Evolutionary conservation across 2,329 filamentous ascomycete genomes (phyloP), one percentile per base, ranked within the genome.

Genomic region (Ophiostoma montium): DNA sequence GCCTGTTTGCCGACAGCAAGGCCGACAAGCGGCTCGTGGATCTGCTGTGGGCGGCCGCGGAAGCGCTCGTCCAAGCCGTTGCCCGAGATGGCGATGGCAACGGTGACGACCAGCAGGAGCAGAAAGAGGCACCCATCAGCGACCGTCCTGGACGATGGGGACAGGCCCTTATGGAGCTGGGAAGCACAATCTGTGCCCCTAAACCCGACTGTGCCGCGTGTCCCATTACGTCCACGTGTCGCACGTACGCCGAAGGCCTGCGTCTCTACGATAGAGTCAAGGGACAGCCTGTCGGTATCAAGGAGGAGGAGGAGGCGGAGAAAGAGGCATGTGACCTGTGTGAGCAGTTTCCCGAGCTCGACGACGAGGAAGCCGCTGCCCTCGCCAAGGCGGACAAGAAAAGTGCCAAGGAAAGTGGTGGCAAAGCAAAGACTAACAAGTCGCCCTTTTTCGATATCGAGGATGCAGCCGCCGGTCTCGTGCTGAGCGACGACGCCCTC

Each of bases 121-220:
- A 54, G 1, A 48, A 35, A 5, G 46, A 47, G 8, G 44, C 51
- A 0, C 15, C 61, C 19, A 53, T 58, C 13, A 78, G 70, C 48
- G 68, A 74, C 47, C 60, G 71, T 19, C 76, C 78, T 0, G 77
- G 77, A 0, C 62, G 70, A 52, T 81, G 77, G 78, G 78, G 78
- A 0, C 78, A 82, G 57, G 78, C 74, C 1, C 61, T 82, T 23
- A 82, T 82, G 78, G 78, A 82, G 57, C 65, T 82, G 4, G 78
- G 78, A 3, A 80, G 76, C 53, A 82, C 78, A 0, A 59, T 81
- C 2, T 82, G 78, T 55, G 70, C 70, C 7, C 77, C 78, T 6
- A 74, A 73, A 54, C 78, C 78, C 1, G 71, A 73, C 46, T 82
- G 78, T 54, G 60, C 60, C 2, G 56, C 57, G 1, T 78, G 75